These are phyloP conservation scores for Cornus kousa DNA, from an alignment of 148 eudicot species.

Conservation along the genomic window DNA sequence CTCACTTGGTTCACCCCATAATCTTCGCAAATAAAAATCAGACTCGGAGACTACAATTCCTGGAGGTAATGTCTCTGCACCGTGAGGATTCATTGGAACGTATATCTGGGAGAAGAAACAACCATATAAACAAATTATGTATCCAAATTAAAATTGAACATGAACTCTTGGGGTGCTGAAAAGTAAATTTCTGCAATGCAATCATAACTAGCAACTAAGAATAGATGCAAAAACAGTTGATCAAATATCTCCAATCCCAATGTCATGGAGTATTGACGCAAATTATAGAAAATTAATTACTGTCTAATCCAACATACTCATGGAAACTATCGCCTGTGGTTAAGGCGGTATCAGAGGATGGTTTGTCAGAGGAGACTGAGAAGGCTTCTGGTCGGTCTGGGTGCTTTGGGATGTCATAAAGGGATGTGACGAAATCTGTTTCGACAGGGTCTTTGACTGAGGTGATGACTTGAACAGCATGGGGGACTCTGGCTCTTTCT, in stretches of 20 bases:
- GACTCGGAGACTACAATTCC: slow-evolving; percentile 84
- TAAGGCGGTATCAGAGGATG: too few species aligned
- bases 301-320: too few species aligned
- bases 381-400: too few species aligned
- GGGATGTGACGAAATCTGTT: too few species aligned
- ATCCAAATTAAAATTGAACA: neutral
- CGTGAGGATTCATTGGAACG: slow-evolving; percentile 93
- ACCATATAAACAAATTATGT: neutral
- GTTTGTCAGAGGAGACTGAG: too few species aligned
- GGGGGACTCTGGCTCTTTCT: too few species aligned
- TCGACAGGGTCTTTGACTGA: too few species aligned
- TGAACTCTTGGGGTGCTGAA: neutral
- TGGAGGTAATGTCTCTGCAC: slow-evolving; percentile 94
- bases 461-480: too few species aligned
- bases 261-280: neutral
- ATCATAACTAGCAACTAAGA: neutral
- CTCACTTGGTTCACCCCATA: slow-evolving; percentile 97
- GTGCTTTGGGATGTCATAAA: too few species aligned
- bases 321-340: too few species aligned
- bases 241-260: neutral
- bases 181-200: neutral
- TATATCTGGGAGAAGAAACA: slow-evolving; percentile 48
- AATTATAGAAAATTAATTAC: too few species aligned
- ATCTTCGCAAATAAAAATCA: slow-evolving; percentile 79
- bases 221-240: neutral